Percentiles rank a stretch among this genome's conserved stretches.
These are phyloP conservation scores for Verticillium isaacii DNA, from an alignment of 2,329 filamentous ascomycete species.

Conservation along the genomic window DNA sequence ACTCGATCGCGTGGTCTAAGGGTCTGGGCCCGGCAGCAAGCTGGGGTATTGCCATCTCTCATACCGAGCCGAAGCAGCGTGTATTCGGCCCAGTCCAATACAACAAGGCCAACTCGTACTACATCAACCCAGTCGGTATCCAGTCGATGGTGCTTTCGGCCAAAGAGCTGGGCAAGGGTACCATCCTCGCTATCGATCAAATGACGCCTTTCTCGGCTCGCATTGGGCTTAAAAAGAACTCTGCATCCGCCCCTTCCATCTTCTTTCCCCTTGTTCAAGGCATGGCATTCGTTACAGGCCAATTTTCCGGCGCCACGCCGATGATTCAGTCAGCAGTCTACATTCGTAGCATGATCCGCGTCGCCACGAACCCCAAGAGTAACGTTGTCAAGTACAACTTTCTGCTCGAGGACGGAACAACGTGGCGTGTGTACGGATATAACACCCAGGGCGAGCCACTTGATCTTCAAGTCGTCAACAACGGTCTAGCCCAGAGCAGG, in stretches of 20 bases:
- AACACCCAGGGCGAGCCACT: slow-evolving; percentile 45
- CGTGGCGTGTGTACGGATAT: slow-evolving; percentile 68
- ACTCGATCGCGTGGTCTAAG: slow-evolving; percentile 56
- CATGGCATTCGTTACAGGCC: slow-evolving; percentile 70
- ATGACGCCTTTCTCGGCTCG: slow-evolving; percentile 50
- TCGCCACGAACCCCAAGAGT: slow-evolving; percentile 41
- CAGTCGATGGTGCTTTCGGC: slow-evolving; percentile 73
- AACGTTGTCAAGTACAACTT: slow-evolving; percentile 66
- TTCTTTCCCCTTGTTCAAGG: slow-evolving; percentile 74
- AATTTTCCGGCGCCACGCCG: slow-evolving; percentile 62
- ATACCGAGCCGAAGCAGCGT: slow-evolving; percentile 57
- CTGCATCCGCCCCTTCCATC: slow-evolving; percentile 47
- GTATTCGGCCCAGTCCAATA: slow-evolving; percentile 50
- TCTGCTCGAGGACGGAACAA: slow-evolving; percentile 56
- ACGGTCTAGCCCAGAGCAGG: slow-evolving; percentile 52
- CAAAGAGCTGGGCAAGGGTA: slow-evolving; percentile 54
- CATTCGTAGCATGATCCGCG: slow-evolving; percentile 54
- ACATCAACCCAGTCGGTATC: slow-evolving; percentile 61
- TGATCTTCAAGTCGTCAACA: slow-evolving; percentile 55
- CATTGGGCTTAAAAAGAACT: slow-evolving; percentile 53
- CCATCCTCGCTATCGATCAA: slow-evolving; percentile 40
- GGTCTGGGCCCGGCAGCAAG: slow-evolving; percentile 51
- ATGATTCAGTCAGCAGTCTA: slow-evolving; percentile 62
- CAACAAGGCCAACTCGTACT: slow-evolving; percentile 58
- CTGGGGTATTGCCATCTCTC: slow-evolving; percentile 67